Evolutionary conservation across 1,139 yeast genomes (phyloP), one percentile per base, ranked within the genome.

Genomic region (Blastobotrys arbuscula): DNA sequence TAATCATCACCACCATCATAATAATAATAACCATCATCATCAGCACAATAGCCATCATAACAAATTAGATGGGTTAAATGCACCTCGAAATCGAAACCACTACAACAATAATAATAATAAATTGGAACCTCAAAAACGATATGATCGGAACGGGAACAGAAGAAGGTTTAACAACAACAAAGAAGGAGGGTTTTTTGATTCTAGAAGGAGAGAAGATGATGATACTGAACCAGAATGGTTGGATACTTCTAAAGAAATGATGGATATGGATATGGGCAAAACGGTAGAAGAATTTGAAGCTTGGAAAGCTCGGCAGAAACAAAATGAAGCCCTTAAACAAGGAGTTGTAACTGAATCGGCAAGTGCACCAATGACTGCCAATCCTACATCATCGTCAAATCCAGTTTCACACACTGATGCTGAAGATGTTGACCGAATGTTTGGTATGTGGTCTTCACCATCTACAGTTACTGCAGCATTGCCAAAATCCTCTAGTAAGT

Each of bases 281-380:
- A 55, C 63, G 9, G 59, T 59, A 18, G 54, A 59, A 41, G 66
- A 63, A 47, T 62, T 62, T 55, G 67, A 63, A 47, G 55, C 57
- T 26, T 63, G 67, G 67, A 63, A 61, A 51, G 61, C 61, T 6
- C 26, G 44, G 12, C 39, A 53, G 53, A 36, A 59, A 55, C 62
- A 55, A 54, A 40, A 56, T 3, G 39, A 16, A 5, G 39, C 39
- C 8, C 10, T 56, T n/a, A 57, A 57, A 21, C 63, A 60, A 42
- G 49, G 52, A 45, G 54, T 57, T 18, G 54, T 54, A 33, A 55
- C 57, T 15, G 63, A 62, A 15, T 35, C 44, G 9, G 40, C 30
- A 2, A 31, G 42, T n/a, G 40, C 45, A n/a, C 44, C 38, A 37
- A 39, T 39, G 42, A 21, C 42, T 5, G 33, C 7, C 12, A 39